Base-by-base conservation (phyloP, 345 rosid genomes). In the Litchi chinensis region DNA sequence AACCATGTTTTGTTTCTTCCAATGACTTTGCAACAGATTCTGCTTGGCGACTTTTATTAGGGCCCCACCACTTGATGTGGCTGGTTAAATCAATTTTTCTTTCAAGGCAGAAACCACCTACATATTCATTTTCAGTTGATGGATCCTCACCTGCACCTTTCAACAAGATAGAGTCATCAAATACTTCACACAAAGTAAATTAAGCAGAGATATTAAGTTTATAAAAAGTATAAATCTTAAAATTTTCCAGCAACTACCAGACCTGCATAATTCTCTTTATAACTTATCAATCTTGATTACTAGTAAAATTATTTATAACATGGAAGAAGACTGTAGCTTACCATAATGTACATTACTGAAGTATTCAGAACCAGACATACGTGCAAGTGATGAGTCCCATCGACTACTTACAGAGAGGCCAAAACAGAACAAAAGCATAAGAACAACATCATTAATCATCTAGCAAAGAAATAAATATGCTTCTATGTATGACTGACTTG, bases 21-120 rank as follows among this genome's bases (percentile, higher is more conserved):
- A 87, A 88, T 70, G 90, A 88, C 78, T 90, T 96, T 63, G 90
- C 60, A 37, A 87, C 79, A 48, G 93, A 81, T 68, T 93, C 97
- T 44, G 86, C 81, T 75, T 88, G 98, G 79, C 97, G 93, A 80
- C 82, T 77, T 87, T 87, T 94, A 83, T 86, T 91, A 39, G 87
- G 78, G 13, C 95, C 93, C 98, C 99, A 94, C 99, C 99, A 96
- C 81, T 94, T 96, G 77, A 96, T 88, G 76, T 90, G 86, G 77
- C 89, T 85, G 56, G 99, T 91, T 68, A 96, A 86, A 86, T 93
- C 99, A 50, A 94, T 89, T 85, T 91, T 92, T 86, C 94, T 92
- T 37, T 96, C 98, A 67, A 87, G 81, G 84, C 91, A 88, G 82
- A 93, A 89, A 79, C 91, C 81, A 75, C 98, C 91, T 46, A 86